phyloP scores from a whole-genome alignment of 805 yeast genomes.

The Yarrowia sp. region DNA sequence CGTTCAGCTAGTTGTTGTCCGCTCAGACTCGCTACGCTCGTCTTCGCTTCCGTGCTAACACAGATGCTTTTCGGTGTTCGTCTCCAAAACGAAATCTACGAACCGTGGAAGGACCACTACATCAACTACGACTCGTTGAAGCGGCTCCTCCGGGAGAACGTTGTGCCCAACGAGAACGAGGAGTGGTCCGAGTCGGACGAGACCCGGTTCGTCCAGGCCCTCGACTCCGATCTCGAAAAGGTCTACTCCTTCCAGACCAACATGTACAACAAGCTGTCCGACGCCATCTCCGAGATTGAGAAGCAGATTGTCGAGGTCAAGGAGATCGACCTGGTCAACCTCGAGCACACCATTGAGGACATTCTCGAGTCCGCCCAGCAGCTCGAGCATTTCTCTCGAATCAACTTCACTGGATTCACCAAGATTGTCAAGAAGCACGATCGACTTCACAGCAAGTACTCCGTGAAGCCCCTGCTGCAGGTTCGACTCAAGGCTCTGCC shows the following conservation, averaged over 20 bases:
- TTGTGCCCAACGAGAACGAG: slow-evolving; percentile 40
- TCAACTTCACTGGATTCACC: slow-evolving; percentile 91
- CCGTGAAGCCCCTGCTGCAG: slow-evolving; percentile 85
- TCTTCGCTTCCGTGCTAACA: neutral
- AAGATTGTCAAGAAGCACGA: slow-evolving; percentile 97
- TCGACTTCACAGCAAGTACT: slow-evolving; percentile 78
- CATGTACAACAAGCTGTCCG: slow-evolving; percentile 67
- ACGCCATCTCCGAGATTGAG: slow-evolving; percentile 64
- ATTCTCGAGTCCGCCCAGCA: slow-evolving; percentile 74
- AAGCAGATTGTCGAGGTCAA: slow-evolving; percentile 46
- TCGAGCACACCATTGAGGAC: slow-evolving; percentile 71
- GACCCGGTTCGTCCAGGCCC: slow-evolving; percentile 68
- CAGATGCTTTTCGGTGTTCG: slow-evolving; percentile 79
- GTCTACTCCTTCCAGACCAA: slow-evolving; percentile 81
- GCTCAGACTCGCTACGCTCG: too few species aligned
- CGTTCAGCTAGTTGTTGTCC: neutral
- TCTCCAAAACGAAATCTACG: slow-evolving; percentile 73
- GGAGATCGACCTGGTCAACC: slow-evolving; percentile 52
- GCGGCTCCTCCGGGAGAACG: slow-evolving; percentile 65
- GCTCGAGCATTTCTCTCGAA: slow-evolving; percentile 82
- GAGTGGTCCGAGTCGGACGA: slow-evolving; percentile 81
- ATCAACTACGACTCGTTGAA: slow-evolving; percentile 87
- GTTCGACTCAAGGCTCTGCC: slow-evolving; percentile 86
- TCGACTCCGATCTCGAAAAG: slow-evolving; percentile 87
- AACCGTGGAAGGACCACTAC: slow-evolving; percentile 91